Percentiles rank a stretch among this genome's conserved stretches.
Conservation (phyloP, 1,139 yeast genomes). For the Pichia sorboxylosa region DNA sequence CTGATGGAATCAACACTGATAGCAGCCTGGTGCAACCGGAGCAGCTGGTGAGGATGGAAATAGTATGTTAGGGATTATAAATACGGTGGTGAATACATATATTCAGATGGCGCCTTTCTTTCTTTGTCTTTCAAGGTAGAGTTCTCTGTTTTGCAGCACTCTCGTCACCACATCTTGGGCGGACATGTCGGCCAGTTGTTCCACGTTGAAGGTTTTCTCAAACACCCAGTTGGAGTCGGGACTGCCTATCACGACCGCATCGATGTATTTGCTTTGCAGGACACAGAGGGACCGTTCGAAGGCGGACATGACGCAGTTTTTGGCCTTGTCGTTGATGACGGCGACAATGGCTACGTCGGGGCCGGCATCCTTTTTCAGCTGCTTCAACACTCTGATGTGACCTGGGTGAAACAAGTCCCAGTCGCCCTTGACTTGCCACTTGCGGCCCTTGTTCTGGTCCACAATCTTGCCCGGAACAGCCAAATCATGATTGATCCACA, state of each 20-base stretch:
- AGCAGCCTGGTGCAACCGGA: no score
- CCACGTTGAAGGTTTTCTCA: no score
- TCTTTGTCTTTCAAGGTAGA: conserved; percentile 69
- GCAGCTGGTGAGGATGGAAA: no score
- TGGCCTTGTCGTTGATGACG: conserved; percentile 49
- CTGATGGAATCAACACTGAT: no score
- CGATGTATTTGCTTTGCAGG: conserved; percentile 76
- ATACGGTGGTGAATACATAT: no score
- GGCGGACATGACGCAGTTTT: conserved; percentile 61
- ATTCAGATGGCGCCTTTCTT: conserved; percentile 64
- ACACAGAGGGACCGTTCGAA: conserved; percentile 81
- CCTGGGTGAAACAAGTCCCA: conserved; percentile 93
- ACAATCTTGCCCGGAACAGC: no score
- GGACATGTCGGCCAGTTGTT: no score
- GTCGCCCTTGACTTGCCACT: conserved; percentile 69
- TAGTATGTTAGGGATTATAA: no score
- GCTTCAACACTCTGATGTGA: conserved; percentile 62
- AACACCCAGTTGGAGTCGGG: conserved; percentile 32
- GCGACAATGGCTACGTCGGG: conserved; percentile 49
- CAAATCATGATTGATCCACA: no score
- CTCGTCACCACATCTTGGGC: conserved; percentile 58
- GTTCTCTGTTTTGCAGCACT: conserved; percentile 51
- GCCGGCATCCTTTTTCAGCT: conserved; percentile 25
- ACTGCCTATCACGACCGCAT: conserved; percentile 60
- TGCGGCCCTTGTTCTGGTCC: no score